phyloP scores from a whole-genome alignment of 23 red algal genomes.

The Gracilaria caudata region DNA sequence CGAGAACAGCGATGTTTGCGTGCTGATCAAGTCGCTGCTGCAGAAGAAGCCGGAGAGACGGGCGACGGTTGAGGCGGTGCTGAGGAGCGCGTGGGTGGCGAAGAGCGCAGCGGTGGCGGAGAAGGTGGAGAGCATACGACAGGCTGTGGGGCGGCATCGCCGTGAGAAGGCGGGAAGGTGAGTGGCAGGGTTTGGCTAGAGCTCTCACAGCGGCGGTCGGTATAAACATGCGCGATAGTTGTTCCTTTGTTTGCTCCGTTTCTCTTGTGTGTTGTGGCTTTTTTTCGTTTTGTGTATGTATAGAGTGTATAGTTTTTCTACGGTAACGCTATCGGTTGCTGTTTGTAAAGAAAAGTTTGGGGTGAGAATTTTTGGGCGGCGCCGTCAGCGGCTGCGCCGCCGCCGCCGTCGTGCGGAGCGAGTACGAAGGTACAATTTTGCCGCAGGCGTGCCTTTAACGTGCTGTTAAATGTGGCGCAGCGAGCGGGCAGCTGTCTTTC shows the following conservation, averaged over 20 bases:
- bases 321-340: too few species aligned
- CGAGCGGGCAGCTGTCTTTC: too few species aligned
- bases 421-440: too few species aligned
- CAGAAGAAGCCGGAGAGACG: constrained; percentile 63
- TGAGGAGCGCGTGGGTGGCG: constrained; percentile 51
- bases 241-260: too few species aligned
- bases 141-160: not conserved
- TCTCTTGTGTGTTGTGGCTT: not conserved
- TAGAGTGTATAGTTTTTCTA: too few species aligned
- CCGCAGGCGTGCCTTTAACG: too few species aligned
- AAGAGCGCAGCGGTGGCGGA: constrained; percentile 28
- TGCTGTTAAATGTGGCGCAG: too few species aligned
- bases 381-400: too few species aligned
- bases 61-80: constrained; percentile 32
- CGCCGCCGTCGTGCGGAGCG: too few species aligned
- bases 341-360: too few species aligned
- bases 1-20: constrained; percentile 12
- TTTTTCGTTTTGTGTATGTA: not conserved
- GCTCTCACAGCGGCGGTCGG: not conserved
- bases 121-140: not conserved
- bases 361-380: too few species aligned
- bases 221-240: not conserved
- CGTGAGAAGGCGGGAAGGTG: not conserved
- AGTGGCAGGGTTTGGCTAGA: not conserved
- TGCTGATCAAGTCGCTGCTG: constrained; percentile 57